Evolutionary conservation across 768 basidiomycete species (phyloP), one percentile per base, ranked within the genome.

Genomic region (Pholiota conissans): DNA sequence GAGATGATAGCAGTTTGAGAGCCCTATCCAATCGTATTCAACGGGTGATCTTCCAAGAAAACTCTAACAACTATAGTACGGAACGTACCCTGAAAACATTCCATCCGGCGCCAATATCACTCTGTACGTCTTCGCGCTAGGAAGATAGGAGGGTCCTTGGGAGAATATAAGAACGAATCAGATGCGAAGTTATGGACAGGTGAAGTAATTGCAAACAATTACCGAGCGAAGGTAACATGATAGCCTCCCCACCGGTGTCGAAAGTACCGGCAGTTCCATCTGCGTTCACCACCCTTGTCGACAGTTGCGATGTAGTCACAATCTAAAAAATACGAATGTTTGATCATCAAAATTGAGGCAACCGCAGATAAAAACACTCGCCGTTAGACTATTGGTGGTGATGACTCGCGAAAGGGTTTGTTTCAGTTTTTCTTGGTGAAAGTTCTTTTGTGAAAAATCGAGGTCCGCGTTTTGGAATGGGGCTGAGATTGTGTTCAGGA

Each of bases 211-310:
- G 32, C 11, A 37, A 37, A 37, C 45, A 62, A 65, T 56, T 65
- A 86, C 90, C 84, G 61, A 89, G 79, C 57, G 81, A 81, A 42
- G 90, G 89, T 35, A 84, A 73, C 80, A 92, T 81, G 42, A 89
- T 69, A 9, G 84, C 88, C 59, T 73, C 81, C 14, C 80, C 78
- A 28, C 87, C 79, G 40, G 84, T 81, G 59, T 89, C 85, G 63
- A 86, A 90, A 39, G 71, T 87, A 40, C 84, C 87, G n/a, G 77
- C 61, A 16, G 83, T 75, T 51, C 90, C 90, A 62, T 90, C 86
- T 1, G 78, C 72, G 57, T 82, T 80, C 30, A 89, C 68, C 62
- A 89, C 72, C 65, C 86, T 91, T 0, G 86, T 90, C 13, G 86
- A 79, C 61, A 91, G 74, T 66, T 91, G 89, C 22, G 84, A 85